These are phyloP conservation scores for Aristolochia contorta DNA, from an alignment of 164 flowering plant species.

Conservation along the genomic window DNA sequence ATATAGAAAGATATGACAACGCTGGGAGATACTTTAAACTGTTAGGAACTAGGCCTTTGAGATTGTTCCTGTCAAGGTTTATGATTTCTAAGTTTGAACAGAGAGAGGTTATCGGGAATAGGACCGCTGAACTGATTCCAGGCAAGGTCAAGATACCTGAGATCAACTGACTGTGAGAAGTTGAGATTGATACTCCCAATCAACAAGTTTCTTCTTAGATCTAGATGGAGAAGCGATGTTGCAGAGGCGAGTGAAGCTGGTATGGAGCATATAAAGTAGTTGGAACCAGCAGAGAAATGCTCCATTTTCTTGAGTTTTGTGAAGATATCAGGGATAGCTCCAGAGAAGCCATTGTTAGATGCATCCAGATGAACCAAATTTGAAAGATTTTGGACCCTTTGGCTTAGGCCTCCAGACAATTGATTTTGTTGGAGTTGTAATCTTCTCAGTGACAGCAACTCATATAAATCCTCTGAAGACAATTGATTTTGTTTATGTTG, in stretches of 20 bases:
- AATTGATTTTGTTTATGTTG: constrained; percentile 4
- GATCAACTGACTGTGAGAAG: constrained; percentile 37
- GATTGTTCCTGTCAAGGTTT: constrained; percentile 50
- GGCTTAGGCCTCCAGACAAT: constrained; percentile 6
- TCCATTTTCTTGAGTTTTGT: constrained; percentile 2
- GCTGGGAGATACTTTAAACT: constrained; percentile 36
- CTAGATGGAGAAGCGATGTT: not conserved
- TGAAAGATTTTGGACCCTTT: constrained; percentile 2
- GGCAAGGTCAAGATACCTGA: constrained; percentile 43
- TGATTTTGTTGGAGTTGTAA: constrained; percentile 5
- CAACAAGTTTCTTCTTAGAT: constrained; percentile 13
- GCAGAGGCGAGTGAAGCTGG: constrained; percentile 6
- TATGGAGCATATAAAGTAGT: constrained; percentile 6
- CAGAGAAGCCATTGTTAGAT: constrained; percentile 12
- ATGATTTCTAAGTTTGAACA: constrained; percentile 26
- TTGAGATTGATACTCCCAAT: constrained; percentile 26
- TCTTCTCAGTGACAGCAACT: constrained; percentile 2
- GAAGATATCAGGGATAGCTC: constrained; percentile 11
- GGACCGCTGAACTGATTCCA: constrained; percentile 36
- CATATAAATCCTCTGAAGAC: constrained; percentile 7
- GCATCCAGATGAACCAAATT: constrained; percentile 5
- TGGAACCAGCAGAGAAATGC: constrained; percentile 8
- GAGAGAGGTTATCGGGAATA: constrained; percentile 39
- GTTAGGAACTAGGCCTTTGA: constrained; percentile 40
- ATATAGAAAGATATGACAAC: constrained; percentile 42